A percentile compares a stretch with the other conserved stretches of the same genome.
Evolutionary conservation across 805 yeast genomes (phyloP).

Genomic region (Ogataea kodamae): DNA sequence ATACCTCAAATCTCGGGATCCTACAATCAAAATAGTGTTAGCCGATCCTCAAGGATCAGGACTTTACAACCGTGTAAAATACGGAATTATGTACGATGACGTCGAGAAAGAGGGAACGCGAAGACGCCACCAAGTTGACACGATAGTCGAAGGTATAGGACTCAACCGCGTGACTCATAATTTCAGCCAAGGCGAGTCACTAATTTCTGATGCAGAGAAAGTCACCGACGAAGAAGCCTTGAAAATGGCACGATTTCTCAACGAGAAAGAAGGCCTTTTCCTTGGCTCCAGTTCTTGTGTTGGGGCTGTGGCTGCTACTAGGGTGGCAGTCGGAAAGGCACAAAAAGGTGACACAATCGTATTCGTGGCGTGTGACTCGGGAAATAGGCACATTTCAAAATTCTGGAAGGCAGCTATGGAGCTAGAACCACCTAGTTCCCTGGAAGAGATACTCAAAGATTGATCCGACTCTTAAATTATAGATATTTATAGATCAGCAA

Average conservation of each 20-base stretch:
- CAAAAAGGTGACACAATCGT: conserved; percentile 68
- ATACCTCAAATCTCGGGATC: conserved; percentile 55
- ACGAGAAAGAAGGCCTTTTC: conserved; percentile 83
- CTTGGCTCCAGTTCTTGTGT: conserved; percentile 93
- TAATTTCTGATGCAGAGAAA: conserved; percentile 73
- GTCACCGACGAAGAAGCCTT: conserved; percentile 80
- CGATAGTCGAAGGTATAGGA: conserved; percentile 91
- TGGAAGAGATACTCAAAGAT: no score
- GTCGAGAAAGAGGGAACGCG: conserved; percentile 92
- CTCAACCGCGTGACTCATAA: conserved; percentile 82
- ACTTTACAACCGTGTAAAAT: conserved; percentile 74
- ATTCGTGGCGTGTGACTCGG: conserved; percentile 89
- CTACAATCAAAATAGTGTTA: conserved; percentile 49
- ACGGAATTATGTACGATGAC: conserved; percentile 89
- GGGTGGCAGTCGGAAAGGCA: conserved; percentile 43
- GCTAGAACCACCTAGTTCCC: no score
- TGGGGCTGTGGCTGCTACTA: conserved; percentile 85
- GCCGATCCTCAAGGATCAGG: conserved; percentile 99
- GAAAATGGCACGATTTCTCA: conserved; percentile 81
- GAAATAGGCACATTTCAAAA: conserved; percentile 83
- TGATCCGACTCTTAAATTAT: no score
- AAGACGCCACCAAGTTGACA: conserved; percentile 94
- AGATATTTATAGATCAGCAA: conserved; percentile 48
- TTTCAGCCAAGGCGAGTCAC: conserved; percentile 64
- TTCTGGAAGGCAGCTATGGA: conserved; percentile 76